Conservation (phyloP, 1,284 basidiomycete species). For the Rhizoctonia solani region DNA sequence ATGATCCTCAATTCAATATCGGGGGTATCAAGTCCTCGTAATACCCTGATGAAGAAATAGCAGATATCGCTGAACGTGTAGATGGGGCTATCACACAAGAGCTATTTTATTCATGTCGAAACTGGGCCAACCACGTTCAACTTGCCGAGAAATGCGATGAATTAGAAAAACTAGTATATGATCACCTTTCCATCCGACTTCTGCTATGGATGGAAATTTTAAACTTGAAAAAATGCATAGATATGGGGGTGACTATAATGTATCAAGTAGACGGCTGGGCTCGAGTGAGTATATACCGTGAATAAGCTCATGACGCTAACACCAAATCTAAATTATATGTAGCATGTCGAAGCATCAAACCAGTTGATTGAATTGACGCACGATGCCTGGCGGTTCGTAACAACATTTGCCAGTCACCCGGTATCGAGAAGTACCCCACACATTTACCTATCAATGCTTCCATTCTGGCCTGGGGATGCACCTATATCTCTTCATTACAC, state of each 20-base stretch:
- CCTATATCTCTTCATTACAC: too few relatives aligned
- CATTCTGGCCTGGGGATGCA: background rate
- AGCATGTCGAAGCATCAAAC: too few relatives aligned
- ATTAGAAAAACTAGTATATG: background rate
- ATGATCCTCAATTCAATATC: background rate
- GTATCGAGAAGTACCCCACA: background rate
- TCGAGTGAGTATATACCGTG: too few relatives aligned
- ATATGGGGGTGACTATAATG: too few relatives aligned
- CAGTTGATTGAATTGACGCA: too few relatives aligned
- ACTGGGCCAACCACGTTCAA: background rate
- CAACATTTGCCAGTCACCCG: background rate
- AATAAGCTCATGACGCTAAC: too few relatives aligned
- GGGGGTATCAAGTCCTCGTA: slow-evolving; percentile 7
- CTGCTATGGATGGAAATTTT: too few relatives aligned
- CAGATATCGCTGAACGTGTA: background rate
- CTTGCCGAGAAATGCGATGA: background rate
- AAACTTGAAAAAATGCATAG: too few relatives aligned
- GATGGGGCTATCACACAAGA: background rate
- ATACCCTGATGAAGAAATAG: background rate
- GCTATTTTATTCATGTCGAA: background rate
- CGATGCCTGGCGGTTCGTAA: background rate
- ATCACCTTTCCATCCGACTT: background rate
- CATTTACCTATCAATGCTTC: slow-evolving; percentile 1
- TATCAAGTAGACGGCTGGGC: too few relatives aligned
- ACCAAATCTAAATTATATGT: too few relatives aligned